Evolutionary conservation across 2,329 filamentous ascomycete species (phyloP), one percentile per base, ranked within the genome.

Genomic region (Verticillium nubilum): DNA sequence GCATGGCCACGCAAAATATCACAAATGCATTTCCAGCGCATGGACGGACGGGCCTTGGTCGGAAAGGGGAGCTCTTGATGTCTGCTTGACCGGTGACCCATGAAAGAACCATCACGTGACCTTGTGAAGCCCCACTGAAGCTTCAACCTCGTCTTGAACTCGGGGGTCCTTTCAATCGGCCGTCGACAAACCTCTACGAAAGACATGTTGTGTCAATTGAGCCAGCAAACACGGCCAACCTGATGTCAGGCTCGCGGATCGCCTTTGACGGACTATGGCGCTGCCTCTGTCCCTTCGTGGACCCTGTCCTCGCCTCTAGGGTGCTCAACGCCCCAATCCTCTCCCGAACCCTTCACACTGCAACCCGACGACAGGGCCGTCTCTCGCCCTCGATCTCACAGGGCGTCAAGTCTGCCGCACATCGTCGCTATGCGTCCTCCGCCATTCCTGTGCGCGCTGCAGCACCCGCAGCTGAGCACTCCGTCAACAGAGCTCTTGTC

Each of bases 201-300:
- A 3, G n/a, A 19, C 19, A 10, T 50, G 42, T 12, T 19, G 42
- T 12, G n/a, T 50, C n/a, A 50, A 47, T 47, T 25, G 42, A 7
- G 42, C 42, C 13, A 50, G n/a, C 17, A 23, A 47, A 5, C 19
- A 50, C 42, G 19, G 10, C 12, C 42, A 25, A 50, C 42, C 42
- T 42, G 63, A 78, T 78, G 76, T 67, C 70, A 47, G 66, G 69
- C 59, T 66, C 71, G 55, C 73, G 73, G 62, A 65, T 80, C 56
- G 69, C 76, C 2, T 67, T 79, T 35, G 86, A 89, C 69, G 84
- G 85, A 61, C 77, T 89, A 53, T 87, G 85, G 84, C 82, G 82
- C 68, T 87, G 82, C 67, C 74, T 89, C 17, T 88, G 84, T 67
- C 86, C 86, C 13, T 80, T 78, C 9, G 75, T 84, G 60, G 80